Evolutionary conservation across 2,329 filamentous ascomycete species (phyloP), one percentile per base, ranked within the genome.

Genomic region (Colletotrichum lindemuthianum): DNA sequence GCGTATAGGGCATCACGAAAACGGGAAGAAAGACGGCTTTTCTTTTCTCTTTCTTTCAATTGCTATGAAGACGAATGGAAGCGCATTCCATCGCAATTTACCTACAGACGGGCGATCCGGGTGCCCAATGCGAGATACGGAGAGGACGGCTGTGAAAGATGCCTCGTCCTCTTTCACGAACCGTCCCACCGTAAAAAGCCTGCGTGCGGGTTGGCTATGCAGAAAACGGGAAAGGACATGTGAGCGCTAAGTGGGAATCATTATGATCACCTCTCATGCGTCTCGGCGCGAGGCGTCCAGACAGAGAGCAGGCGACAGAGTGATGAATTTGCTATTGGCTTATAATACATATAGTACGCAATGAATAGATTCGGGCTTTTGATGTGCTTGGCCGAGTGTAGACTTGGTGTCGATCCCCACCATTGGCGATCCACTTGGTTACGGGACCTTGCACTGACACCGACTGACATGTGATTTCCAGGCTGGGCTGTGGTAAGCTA

Each of bases 361-460:
- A 63, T 65, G 58, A 57, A 65, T 65, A 65, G 58, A 65, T 41
- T 52, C 57, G 45, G 48, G 36, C 41, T 57, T 52, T 48, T 24
- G 24, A 24, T 24, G 24, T 24, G 24, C 24, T 24, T 24, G 24
- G 24, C 24, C 24, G 24, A 4, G 24, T 24, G 24, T 24, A 4
- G 4, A 4, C 24, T 24, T 24, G 24, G 24, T 24, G 24, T 24
- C 24, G 24, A 24, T 24, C 24, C 24, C 24, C 24, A 24, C 24
- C 24, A 24, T 24, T 24, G 4, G 24, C 24, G 24, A 24, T 24
- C 24, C 24, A 24, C 24, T 24, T 24, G 24, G 24, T 24, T 24
- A 24, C 24, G 24, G 24, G 24, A 4, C 24, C 24, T 24, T 5
- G 24, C 24, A 24, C 24, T 24, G 24, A 24, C 24, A 24, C 8